Base-by-base conservation (phyloP, 257 asterid genomes). In the Hygrophila difformis region DNA sequence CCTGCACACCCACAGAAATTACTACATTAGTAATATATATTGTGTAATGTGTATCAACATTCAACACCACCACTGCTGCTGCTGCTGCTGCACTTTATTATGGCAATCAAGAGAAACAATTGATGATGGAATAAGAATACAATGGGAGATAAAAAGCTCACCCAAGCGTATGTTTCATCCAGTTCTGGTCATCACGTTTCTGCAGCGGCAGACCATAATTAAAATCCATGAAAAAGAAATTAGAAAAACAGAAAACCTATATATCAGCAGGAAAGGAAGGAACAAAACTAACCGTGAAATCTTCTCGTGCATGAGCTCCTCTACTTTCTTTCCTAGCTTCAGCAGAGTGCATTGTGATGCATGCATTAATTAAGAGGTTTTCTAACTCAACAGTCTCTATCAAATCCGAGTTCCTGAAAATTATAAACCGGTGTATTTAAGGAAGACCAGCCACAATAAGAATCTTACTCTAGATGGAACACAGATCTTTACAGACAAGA, bases 231-330 rank as follows among this genome's bases (percentile, higher is more conserved):
- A 26, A 26, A 26, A 3, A 3, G 31, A 3, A 8, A 26, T 26
- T 0, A 26, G 8, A 3, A 26, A 26, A 26, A 26, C 31, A 3
- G 4, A 5, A 26, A 3, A 8, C 4, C 8, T 26, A 26, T 5
- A 8, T 3, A 26, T 26, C 7, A 26, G 31, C 31, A 26, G 31
- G 31, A 26, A 26, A 26, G 8, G 31, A 26, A 5, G 8, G 31
- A 26, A 8, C 31, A 26, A 49, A 60, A 75, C 88, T 57, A 53
- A 85, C 98, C 28, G 94, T 73, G 49, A 85, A 89, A 76, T 89
- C 98, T 80, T 89, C 98, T 47, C 98, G 94, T 6, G 98, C 98
- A 66, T 89, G 98, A 57, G 98, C 96, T 68, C 98, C 98, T 74
- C 98, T 72, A 63, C 98, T 91, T 70, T 91, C 98, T 65, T 86